Evolutionary conservation across 1,284 basidiomycete species (phyloP), one percentile per base, ranked within the genome.

Genomic region (Earliella scabrosa): DNA sequence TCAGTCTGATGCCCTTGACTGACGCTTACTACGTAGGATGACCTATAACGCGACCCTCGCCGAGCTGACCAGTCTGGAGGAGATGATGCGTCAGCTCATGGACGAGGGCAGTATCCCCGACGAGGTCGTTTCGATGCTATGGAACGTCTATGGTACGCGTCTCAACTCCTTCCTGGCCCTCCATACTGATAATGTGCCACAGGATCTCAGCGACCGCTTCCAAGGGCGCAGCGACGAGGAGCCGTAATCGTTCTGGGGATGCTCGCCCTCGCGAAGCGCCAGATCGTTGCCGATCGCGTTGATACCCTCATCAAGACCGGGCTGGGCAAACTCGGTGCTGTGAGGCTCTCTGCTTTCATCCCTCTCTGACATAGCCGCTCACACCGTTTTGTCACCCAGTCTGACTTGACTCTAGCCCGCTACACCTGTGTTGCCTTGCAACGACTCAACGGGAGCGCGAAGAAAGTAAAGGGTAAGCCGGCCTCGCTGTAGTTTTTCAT

Each of bases 81-180:
- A 98, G 75, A 88, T 99, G 79, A 88, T 99, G 86, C 84, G 93
- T 38, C 92, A 92, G 31, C 93, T 98, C 90, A 95, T 97, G 88
- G 89, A 91, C 10, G 87, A 92, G 44, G 82, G 82, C 6, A 86
- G 90, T 44, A 86, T 99, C 20, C 90, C 95, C 65, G 75, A 78
- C 1, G 94, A 96, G 57, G 91, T 98, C 34, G 87, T 97, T 61
- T 79, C 83, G 53, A 97, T 93, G 76, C 82, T 99, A 1, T 98
- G 97, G 97, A 88, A 94, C 65, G 93, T 97, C 36, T 99, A 98
- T 71, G 88, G 94, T 93, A 66, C 69, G 90, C n/a, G n/a, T n/a
- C n/a, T 77, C 4, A 3, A 0, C 8, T 2, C 4, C 11, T 13
- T 2, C 21, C 11, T 21, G 5, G 8, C 29, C 3, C 8, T 26